These are phyloP conservation scores for Xylaria telfairii DNA, from an alignment of 495 filamentous ascomycete species.

Conservation along the genomic window DNA sequence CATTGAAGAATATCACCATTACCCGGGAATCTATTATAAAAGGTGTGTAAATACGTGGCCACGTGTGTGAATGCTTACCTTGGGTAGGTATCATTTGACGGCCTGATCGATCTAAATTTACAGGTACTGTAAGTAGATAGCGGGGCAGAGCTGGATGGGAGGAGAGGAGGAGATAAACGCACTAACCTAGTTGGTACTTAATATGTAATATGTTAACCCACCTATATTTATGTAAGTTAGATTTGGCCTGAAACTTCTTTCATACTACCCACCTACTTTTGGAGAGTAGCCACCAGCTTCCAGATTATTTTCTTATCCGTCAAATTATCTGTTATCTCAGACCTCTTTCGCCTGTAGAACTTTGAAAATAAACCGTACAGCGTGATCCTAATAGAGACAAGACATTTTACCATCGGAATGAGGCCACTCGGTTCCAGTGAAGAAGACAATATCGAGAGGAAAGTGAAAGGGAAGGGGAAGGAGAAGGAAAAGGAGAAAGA, in stretches of 20 bases:
- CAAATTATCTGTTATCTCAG: not conserved
- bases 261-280: not conserved
- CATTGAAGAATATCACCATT: not conserved
- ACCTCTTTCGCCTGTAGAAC: not conserved
- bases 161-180: no score
- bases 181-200: no score
- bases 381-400: not conserved
- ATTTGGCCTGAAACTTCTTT: not conserved
- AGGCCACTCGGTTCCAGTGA: not conserved
- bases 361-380: not conserved
- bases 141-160: slow-evolving; percentile 8
- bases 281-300: not conserved
- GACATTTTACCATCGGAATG: not conserved
- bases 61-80: not conserved
- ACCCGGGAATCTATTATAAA: not conserved
- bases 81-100: not conserved
- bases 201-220: no score
- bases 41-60: not conserved
- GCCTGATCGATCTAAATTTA: not conserved
- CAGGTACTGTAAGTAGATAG: not conserved
- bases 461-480: slow-evolving; percentile 8
- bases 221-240: no score
- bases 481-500: slow-evolving; percentile 2
- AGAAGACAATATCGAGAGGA: not conserved
- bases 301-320: not conserved